These are phyloP conservation scores for Phytophthora sp. DNA, from an alignment of 352 stramenopile species.

Conservation along the genomic window DNA sequence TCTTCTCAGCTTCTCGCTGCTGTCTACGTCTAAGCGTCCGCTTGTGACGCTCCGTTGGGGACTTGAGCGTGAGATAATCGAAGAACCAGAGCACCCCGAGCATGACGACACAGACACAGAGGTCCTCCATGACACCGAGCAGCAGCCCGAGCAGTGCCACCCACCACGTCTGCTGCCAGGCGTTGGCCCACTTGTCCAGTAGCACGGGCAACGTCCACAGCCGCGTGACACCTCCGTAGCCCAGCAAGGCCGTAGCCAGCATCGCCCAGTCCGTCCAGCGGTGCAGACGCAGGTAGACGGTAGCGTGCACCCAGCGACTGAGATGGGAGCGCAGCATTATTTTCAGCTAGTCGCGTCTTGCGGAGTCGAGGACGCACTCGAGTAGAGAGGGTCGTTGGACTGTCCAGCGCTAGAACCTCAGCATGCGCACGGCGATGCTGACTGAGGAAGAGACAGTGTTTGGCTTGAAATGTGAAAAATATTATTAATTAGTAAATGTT, in stretches of 20 bases:
- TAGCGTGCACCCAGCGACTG: conserved; percentile 39
- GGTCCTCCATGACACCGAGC: conserved; percentile 56
- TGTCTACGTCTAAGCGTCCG: conserved; percentile 11
- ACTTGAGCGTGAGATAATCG: conserved; percentile 38
- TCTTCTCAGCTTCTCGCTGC: conserved; percentile 4
- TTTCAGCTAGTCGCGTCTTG: background rate
- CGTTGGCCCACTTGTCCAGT: conserved; percentile 60
- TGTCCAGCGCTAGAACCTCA: conserved; percentile 10
- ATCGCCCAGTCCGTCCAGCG: conserved; percentile 56
- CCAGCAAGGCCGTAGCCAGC: conserved; percentile 33
- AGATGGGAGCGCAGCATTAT: conserved; percentile 23
- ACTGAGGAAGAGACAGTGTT: too few relatives aligned
- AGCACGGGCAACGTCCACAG: conserved; percentile 33
- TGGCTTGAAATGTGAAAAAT: too few relatives aligned
- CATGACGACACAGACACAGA: conserved; percentile 44
- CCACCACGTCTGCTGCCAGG: conserved; percentile 49
- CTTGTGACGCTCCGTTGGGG: conserved; percentile 19
- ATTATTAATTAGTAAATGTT: too few relatives aligned
- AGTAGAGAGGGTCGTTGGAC: conserved; percentile 2
- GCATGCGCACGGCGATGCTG: too few relatives aligned
- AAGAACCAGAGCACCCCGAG: conserved; percentile 44
- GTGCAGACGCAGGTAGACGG: conserved; percentile 49
- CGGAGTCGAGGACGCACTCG: background rate
- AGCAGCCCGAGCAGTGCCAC: conserved; percentile 40
- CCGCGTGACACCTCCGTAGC: conserved; percentile 44